Evolutionary conservation across 257 asterid genomes (phyloP), one percentile per base, ranked within the genome.

Genomic region (Lycium ferocissimum): DNA sequence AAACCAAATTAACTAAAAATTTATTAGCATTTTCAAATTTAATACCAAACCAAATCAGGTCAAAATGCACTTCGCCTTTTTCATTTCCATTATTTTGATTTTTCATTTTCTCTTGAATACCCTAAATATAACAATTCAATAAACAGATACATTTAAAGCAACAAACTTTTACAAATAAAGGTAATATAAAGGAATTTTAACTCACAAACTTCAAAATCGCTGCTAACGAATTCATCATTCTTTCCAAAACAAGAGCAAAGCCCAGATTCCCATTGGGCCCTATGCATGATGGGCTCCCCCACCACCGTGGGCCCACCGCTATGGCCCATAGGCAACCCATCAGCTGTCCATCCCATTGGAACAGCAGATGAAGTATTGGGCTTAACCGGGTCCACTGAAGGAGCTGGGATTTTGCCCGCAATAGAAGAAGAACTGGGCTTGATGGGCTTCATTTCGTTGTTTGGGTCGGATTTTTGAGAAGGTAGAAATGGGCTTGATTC

Each of bases 141-240:
- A 20, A 73, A 73, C 4, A 12, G 37, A 3, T 6, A 47, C 26
- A 71, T 40, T 22, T 15, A 75, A 75, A 75, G 61, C 61, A 12
- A 13, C 81, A 47, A 12, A 72, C 58, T 18, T 45, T 45, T 2
- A 72, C 9, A 38, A 71, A 18, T 71, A 54, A 14, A 11, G 15
- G 0, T n/a, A 83, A 67, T 17, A 9, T 49, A 26, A 26, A 26
- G 51, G 81, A 83, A n/a, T 14, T 1, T 57, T 57, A 33, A 86
- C 95, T 92, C 83, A 92, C 95, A 91, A 88, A 92, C 93, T 92
- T 92, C 93, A 78, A 92, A 90, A 89, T 92, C 94, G 65, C 90
- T 90, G 93, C 95, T 88, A 83, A 79, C 88, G 89, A 92, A 92
- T 47, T 91, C 93, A 85, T 92, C 95, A 11, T 86, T 87, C 81